Base-by-base conservation (phyloP, 2,329 filamentous ascomycete species). In the Cladobotryum protrusum region DNA sequence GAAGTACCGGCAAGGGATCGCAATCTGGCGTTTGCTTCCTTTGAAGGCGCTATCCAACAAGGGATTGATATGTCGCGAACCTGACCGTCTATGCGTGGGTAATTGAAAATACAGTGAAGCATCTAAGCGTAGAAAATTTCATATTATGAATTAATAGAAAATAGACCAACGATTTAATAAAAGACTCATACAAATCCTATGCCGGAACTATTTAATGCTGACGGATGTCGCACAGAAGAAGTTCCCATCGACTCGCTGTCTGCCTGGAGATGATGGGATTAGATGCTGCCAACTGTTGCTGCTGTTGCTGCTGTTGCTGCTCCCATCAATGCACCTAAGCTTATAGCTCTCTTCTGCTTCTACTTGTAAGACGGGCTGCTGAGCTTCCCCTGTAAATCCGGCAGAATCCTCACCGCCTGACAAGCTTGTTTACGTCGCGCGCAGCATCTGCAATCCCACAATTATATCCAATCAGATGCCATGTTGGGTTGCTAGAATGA, bases 321-420 rank as follows among this genome's bases (percentile, higher is more conserved):
- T 29, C 24, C 24, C 24, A 29, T 29, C 24, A 29, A 29, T 29
- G 24, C 24, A 8, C 24, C 24, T 29, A 29, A 29, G 24, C 24
- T 29, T 29, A 29, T 29, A 29, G 24, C 24, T 29, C 24, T 29
- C n/a, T n/a, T n/a, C n/a, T n/a, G n/a, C n/a, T n/a, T 8, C 24
- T 29, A 9, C 6, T 8, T 29, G 6, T 29, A 29, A 29, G 6
- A 29, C 6, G 24, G 24, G 24, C 24, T 29, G 24, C 24, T 29
- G 24, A 29, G 24, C 24, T 29, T 29, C 24, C 24, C 24, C 24
- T 29, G 24, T 51, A 52, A 50, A 43, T 40, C 54, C 46, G 67
- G 67, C 67, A 69, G 63, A 67, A 67, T 56, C 40, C 54, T 61
- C 64, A 67, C 65, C 65, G 65, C 65, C 61, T 52, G n/a, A 45